Base-by-base conservation (phyloP, 768 basidiomycete genomes). In the Russula lepida region DNA sequence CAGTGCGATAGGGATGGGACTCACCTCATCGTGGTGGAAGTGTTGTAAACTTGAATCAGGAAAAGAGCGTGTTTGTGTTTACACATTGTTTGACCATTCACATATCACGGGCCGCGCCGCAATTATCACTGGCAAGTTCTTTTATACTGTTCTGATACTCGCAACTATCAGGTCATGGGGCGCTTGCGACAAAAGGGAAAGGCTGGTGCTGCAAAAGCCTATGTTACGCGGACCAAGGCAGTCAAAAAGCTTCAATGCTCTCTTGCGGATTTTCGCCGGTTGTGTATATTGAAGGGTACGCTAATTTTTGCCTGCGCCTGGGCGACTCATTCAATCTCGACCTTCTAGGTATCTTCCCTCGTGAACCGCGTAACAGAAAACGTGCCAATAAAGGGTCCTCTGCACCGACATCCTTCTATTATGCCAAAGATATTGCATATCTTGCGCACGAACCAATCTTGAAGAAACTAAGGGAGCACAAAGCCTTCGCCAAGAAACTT, bases 341-440 rank as follows among this genome's bases (percentile, higher is more conserved):
- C 25, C 48, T 54, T 43, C 54, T 51, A 98, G 95, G 95, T 13
- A 95, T 99, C 69, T 98, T 95, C 72, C 97, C 97, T 65, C 90
- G 95, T 57, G 97, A 99, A 73, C 97, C 97, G 27, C 84, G 85
- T 49, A 86, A 83, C 74, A 85, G 84, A 68, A 99, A 98, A 73
- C 84, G 85, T 64, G 97, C 95, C 39, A 98, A 98, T 77, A 98
- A 97, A 73, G 97, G 95, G 1, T 95, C 92, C 3, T 93, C 94
- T 55, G 95, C 92, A 0, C 94, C 95, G 4, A 93, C 97, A 1
- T 92, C 94, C 3, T 99, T 98, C 76, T 99, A 99, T 76, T 98
- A 98, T 72, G 79, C 91, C 28, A 99, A 99, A 76, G 97, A 99
- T 71, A 95, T 99, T 66, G 89, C 91, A 59, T 98, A 95, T 74